phyloP scores from a whole-genome alignment of 257 asterid species.

The Linaria vulgaris region DNA sequence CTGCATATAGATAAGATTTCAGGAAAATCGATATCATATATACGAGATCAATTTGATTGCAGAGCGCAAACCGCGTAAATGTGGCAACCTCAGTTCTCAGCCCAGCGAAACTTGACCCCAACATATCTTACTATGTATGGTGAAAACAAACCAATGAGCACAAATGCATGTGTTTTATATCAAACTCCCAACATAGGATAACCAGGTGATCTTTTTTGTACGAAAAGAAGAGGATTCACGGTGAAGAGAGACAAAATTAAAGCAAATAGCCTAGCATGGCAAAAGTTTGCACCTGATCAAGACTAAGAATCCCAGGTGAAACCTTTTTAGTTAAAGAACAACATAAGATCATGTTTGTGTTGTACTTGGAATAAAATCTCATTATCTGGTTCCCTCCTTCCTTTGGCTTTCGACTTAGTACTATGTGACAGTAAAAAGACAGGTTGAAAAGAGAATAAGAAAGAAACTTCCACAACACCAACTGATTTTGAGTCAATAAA shows the following conservation, averaged over 20 bases:
- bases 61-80: too few species aligned
- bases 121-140: too few species aligned
- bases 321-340: neutral
- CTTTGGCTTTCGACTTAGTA: constrained; percentile 37
- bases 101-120: too few species aligned
- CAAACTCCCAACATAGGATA: too few species aligned
- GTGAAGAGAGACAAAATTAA: neutral
- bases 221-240: too few species aligned
- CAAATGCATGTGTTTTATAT: too few species aligned
- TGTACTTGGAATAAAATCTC: constrained; percentile 23
- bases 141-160: too few species aligned
- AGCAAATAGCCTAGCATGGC: neutral
- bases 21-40: too few species aligned
- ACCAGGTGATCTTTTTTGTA: too few species aligned
- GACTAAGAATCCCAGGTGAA: neutral
- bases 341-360: neutral
- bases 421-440: constrained; percentile 45
- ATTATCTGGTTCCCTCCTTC: constrained; percentile 9
- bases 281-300: neutral
- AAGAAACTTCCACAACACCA: constrained; percentile 5
- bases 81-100: too few species aligned
- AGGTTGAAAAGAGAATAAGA: constrained; percentile 24
- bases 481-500: neutral
- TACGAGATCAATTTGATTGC: too few species aligned
- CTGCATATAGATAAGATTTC: too few species aligned